Evolutionary conservation across 2,329 filamentous ascomycete species (phyloP).

Genomic region (Cryphonectria nitschkei): DNA sequence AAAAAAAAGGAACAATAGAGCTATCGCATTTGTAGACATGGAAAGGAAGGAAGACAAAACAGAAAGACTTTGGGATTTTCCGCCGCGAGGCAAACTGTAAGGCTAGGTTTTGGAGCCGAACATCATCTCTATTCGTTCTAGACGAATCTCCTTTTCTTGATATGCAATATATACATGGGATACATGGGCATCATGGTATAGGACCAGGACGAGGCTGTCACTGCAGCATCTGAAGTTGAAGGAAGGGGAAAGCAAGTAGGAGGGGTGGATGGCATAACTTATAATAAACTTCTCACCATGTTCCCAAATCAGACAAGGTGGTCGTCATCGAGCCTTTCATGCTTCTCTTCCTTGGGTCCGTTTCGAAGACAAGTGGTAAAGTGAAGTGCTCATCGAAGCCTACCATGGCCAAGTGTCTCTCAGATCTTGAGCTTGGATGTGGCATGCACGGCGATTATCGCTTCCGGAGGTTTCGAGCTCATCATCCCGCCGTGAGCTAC

Average conservation of each 20-base stretch:
- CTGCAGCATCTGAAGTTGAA: background rate
- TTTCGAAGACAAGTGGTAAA: background rate
- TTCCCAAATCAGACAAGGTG: background rate
- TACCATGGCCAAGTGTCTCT: too few relatives aligned
- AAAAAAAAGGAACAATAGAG: background rate
- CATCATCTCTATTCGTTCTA: background rate
- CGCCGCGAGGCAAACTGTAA: slow-evolving; percentile 25
- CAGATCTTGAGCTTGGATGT: too few relatives aligned
- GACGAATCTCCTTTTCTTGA: background rate
- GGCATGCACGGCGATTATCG: too few relatives aligned
- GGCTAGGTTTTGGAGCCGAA: background rate
- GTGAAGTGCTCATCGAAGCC: background rate
- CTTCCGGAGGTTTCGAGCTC: too few relatives aligned
- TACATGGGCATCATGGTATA: background rate
- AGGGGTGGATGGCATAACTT: background rate
- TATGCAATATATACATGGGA: background rate
- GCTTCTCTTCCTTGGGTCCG: background rate
- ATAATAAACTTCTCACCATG: background rate
- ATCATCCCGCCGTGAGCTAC: too few relatives aligned
- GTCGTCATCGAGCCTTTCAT: background rate
- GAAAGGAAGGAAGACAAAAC: background rate
- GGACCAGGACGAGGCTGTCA: background rate
- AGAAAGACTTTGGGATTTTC: slow-evolving; percentile 1
- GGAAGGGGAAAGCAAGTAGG: too few relatives aligned
- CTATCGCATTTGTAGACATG: background rate